A percentile compares a stretch with the other conserved stretches of the same genome.
Evolutionary conservation across 805 yeast genomes (phyloP).

Genomic region (Cyberlindnera galapagoensis): DNA sequence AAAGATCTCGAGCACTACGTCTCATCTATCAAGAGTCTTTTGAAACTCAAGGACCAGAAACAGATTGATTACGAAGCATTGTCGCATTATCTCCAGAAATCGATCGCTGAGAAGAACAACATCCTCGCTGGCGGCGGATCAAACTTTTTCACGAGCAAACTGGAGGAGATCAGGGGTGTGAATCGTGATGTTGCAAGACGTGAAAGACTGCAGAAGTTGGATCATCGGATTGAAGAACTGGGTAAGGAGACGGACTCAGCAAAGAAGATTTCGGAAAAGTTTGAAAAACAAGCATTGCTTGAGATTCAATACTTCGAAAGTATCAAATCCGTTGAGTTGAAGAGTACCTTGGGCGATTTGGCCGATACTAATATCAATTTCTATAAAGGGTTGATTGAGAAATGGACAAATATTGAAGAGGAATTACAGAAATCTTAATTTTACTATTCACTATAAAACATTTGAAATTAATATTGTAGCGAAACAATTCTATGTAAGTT

Average conservation of each 20-base stretch:
- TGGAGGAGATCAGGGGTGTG: slow-evolving; percentile 58
- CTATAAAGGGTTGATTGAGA: slow-evolving; percentile 58
- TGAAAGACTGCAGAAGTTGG: slow-evolving; percentile 45
- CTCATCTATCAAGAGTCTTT: slow-evolving; percentile 53
- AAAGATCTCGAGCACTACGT: slow-evolving; percentile 85
- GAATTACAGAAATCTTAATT: slow-evolving; percentile 18
- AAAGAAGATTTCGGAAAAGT: slow-evolving; percentile 42
- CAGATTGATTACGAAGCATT: slow-evolving; percentile 87
- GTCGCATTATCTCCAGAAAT: slow-evolving; percentile 67
- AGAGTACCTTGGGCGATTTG: slow-evolving; percentile 59
- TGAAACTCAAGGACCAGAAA: slow-evolving; percentile 84
- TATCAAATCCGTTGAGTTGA: slow-evolving; percentile 73
- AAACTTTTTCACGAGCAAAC: slow-evolving; percentile 46
- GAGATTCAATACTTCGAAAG: slow-evolving; percentile 67
- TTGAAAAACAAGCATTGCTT: slow-evolving; percentile 49
- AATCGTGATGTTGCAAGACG: slow-evolving; percentile 50
- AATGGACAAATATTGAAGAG: slow-evolving; percentile 59
- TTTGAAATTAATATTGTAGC: not conserved
- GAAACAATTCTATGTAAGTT: slow-evolving; percentile 2
- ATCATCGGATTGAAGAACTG: slow-evolving; percentile 40
- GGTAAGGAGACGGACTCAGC: slow-evolving; percentile 46
- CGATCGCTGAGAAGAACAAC: slow-evolving; percentile 57
- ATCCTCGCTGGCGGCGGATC: slow-evolving; percentile 46
- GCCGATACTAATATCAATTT: slow-evolving; percentile 73
- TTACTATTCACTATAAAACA: not conserved